Percentiles rank a stretch among this genome's conserved stretches.
Conservation (phyloP, 768 basidiomycete genomes). For the Kondoa malvinella region DNA sequence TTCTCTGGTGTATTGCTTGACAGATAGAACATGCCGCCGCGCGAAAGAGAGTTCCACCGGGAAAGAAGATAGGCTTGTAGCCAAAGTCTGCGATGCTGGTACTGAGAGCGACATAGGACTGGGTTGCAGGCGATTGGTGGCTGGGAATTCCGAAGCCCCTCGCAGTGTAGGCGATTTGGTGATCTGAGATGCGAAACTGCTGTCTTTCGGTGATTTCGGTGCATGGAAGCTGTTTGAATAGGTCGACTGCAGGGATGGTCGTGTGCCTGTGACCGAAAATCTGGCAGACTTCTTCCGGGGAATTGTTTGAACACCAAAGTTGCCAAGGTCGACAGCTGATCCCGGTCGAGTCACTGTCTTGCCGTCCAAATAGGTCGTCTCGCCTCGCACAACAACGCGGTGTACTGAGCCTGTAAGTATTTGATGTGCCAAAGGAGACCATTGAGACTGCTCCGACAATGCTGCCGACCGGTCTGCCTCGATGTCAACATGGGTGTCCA, state of each 20-base stretch:
- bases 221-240: constrained; percentile 10
- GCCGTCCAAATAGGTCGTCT: constrained; percentile 80
- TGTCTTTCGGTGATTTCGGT: constrained; percentile 4
- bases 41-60: constrained; percentile 63
- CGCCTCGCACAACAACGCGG: constrained; percentile 73
- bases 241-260: constrained; percentile 16
- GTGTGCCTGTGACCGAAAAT: constrained; percentile 28
- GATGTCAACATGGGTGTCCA: constrained; percentile 77
- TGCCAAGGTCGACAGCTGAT: constrained; percentile 12
- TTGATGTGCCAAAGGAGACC: constrained; percentile 61
- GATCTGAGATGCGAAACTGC: constrained; percentile 19
- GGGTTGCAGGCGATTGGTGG: constrained; percentile 19
- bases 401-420: constrained; percentile 60
- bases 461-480: constrained; percentile 58
- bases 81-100: neutral
- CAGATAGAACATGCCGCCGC: constrained; percentile 77
- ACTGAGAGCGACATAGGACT: constrained; percentile 24
- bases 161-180: constrained; percentile 29
- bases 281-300: constrained; percentile 28
- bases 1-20: constrained; percentile 76
- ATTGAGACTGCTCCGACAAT: constrained; percentile 40
- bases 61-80: neutral
- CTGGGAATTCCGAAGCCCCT: constrained; percentile 23
- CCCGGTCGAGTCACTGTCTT: constrained; percentile 37
- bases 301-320: neutral